Base-by-base conservation (phyloP, 352 stramenopile species). In the Phytophthora lateralis region DNA sequence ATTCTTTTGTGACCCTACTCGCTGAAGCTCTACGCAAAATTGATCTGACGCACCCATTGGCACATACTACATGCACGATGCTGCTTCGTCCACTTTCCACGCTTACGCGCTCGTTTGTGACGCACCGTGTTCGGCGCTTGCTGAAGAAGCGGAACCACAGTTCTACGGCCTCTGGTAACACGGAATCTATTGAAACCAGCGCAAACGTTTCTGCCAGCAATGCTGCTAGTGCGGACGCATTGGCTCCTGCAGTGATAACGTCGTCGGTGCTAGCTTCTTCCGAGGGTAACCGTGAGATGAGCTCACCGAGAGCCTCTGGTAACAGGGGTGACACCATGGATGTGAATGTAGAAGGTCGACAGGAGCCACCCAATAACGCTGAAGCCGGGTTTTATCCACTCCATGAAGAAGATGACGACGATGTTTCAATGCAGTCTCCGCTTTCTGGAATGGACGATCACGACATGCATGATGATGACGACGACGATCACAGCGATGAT, bases 21-120 rank as follows among this genome's bases (percentile, higher is more conserved):
- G 73, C 85, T n/a, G 73, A 91, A n/a, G 83, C 85, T 6, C 42
- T 96, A 14, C 75, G 83, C 5, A 92, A 91, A 50, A 80, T 96
- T 34, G 76, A 90, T 42, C 45, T 95, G 47, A 78, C 84, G 8
- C 85, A 95, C 55, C 85, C 85, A 20, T 71, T 95, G 38, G 88
- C 88, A 6, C 75, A 89, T 48, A 67, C 82, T 30, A 89, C 82
- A 7, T 93, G 84, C 51, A 77, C 72, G 7, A 96, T 94, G 84
- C 56, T 95, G 20, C 57, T 96, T 21, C 81, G 84, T n/a, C 88
- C 85, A 10, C 55, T 96, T 12, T 87, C 84, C 15, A 92, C 86
- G 0, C 55, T 96, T 27, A 95, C 85, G 0, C 80, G 88, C 15
- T 84, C 85, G 18, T 93, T 93, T 60, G 85, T 95, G 26, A 90